Base-by-base conservation (phyloP, 208 protist genomes). In the Acanthamoeba healyi region DNA sequence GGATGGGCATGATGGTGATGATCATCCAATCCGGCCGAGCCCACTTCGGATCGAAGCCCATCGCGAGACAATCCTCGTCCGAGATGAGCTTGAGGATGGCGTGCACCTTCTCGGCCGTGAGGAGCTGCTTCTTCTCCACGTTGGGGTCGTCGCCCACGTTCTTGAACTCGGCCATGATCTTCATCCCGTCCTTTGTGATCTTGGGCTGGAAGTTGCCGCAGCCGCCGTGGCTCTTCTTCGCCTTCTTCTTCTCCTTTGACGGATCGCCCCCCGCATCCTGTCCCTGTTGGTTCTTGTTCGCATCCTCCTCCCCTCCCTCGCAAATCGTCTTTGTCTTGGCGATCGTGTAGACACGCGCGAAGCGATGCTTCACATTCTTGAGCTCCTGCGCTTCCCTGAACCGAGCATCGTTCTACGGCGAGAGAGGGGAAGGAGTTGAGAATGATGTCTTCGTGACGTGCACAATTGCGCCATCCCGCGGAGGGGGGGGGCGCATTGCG, bases 1-100 rank as follows among this genome's bases (percentile, higher is more conserved):
- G 98, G 17, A 99, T 98, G 29, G 99, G 99, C 44, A 99, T 77
- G 29, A 98, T 95, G 1, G 98, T 99, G 4, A 99, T 61, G 24
- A 99, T 97, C 95, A 99, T 98, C 97, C 98, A 99, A 42, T 99
- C 98, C 22, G 98, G 98, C 26, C 97, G 94, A 29, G 96, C 63
- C 65, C 95, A 96, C 22, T 98, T 67, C 7, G 98, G 98, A 82
- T 99, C 92, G 44, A 99, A 95, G 42, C 99, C 98, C 42, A 99
- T 77, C 12, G 94, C 19, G 42, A 46, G 26, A 12, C 91, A 95
- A 93, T 99, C 98, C 22, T 97, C 96, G 61, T 99, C 97, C 14
- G 56, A 91, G 26, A 99, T 99, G 32, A 89, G 42, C 56, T 95
- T 95, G 40, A 99, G 95, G 26, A 99, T 98, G 24, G 89, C 42